Evolutionary conservation across 2,329 filamentous ascomycete species (phyloP).

Genomic region (Colletotrichum melonis): DNA sequence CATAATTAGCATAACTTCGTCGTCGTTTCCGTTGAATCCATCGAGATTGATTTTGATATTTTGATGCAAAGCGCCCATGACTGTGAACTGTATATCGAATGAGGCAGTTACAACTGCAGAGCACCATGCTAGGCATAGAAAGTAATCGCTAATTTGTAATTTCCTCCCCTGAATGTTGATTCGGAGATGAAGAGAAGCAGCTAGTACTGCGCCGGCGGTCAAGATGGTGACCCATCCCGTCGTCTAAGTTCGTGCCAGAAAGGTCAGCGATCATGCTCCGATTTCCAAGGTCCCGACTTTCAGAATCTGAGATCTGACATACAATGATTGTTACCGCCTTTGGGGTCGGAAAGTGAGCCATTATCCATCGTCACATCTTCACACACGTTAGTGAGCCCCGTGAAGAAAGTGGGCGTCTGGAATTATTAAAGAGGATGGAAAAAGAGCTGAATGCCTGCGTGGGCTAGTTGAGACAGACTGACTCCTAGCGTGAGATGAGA

Average conservation of each 20-base stretch:
- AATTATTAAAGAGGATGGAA: slow-evolving; percentile 7
- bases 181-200: slow-evolving; percentile 28
- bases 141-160: slow-evolving; percentile 19
- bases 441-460: slow-evolving; percentile 7
- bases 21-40: slow-evolving; percentile 20
- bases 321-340: slow-evolving; percentile 36
- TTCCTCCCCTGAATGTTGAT: slow-evolving; percentile 28
- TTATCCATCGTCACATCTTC: slow-evolving; percentile 27
- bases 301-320: not conserved
- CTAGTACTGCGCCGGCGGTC: slow-evolving; percentile 29
- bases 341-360: slow-evolving; percentile 32
- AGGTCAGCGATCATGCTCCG: not conserved
- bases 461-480: slow-evolving; percentile 18
- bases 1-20: slow-evolving; percentile 2
- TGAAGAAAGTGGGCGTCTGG: not conserved
- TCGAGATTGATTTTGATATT: slow-evolving; percentile 24
- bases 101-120: slow-evolving; percentile 21
- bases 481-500: slow-evolving; percentile 7
- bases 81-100: slow-evolving; percentile 31
- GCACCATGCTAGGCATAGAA: slow-evolving; percentile 29
- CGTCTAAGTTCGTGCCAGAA: slow-evolving; percentile 3
- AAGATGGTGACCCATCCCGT: slow-evolving; percentile 29
- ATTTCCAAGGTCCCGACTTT: not conserved
- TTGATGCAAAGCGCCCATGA: slow-evolving; percentile 29
- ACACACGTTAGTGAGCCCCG: not conserved